A percentile compares a stretch with the other conserved stretches of the same genome.
These are phyloP conservation scores for Cyberlindnera xylosilytica DNA, from an alignment of 805 yeast genomes.

Conservation along the genomic window DNA sequence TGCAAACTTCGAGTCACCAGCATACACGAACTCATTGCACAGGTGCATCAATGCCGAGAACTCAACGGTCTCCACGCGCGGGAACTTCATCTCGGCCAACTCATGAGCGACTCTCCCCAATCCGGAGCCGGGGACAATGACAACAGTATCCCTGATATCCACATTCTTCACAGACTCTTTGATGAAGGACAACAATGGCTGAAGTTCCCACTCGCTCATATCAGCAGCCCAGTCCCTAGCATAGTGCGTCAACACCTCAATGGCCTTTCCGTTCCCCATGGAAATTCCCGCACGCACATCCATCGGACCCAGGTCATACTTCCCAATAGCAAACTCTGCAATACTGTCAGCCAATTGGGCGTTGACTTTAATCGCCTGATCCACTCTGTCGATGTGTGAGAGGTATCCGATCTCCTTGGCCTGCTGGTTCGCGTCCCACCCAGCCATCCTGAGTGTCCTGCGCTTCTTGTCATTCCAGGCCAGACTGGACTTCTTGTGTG, in stretches of 20 bases:
- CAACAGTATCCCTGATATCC: slow-evolving; percentile 39
- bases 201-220: slow-evolving; percentile 45
- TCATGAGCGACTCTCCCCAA: slow-evolving; percentile 75
- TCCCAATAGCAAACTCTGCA: slow-evolving; percentile 34
- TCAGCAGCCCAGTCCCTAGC: slow-evolving; percentile 75
- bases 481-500: slow-evolving; percentile 38
- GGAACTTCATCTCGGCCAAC: slow-evolving; percentile 39
- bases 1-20: slow-evolving; percentile 8
- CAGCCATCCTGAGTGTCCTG: slow-evolving; percentile 42
- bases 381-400: slow-evolving; percentile 48
- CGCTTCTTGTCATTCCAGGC: slow-evolving; percentile 45
- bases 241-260: slow-evolving; percentile 71
- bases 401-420: slow-evolving; percentile 53
- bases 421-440: slow-evolving; percentile 53
- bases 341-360: slow-evolving; percentile 43
- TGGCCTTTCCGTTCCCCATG: slow-evolving; percentile 41
- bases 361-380: slow-evolving; percentile 46
- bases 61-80: slow-evolving; percentile 69
- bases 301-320: slow-evolving; percentile 35
- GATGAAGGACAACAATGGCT: slow-evolving; percentile 49
- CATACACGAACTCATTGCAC: slow-evolving; percentile 58
- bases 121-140: slow-evolving; percentile 87
- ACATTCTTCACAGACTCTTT: slow-evolving; percentile 30
- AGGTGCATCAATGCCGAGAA: slow-evolving; percentile 72
- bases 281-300: slow-evolving; percentile 39